A percentile compares a stretch with the other conserved stretches of the same genome.
Evolutionary conservation across 805 yeast species (phyloP).

Genomic region (Saccharomycopsis capsularis): DNA sequence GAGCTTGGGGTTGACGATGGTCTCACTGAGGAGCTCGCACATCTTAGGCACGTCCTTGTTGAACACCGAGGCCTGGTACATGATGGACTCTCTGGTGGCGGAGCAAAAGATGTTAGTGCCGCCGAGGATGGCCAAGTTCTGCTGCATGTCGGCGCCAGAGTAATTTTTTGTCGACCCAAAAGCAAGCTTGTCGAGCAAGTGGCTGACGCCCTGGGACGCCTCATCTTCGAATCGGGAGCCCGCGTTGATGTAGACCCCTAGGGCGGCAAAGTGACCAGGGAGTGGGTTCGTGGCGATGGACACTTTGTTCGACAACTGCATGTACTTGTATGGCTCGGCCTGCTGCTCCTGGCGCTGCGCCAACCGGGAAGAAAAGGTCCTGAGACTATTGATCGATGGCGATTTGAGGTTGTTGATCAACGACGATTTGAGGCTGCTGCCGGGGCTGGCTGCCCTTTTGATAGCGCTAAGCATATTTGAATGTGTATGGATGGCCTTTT

Average conservation of each 20-base stretch:
- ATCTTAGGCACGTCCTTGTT: conserved; percentile 75
- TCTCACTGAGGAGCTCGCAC: conserved; percentile 70
- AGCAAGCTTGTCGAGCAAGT: conserved; percentile 78
- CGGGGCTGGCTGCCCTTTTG: no score
- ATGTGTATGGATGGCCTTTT: no score
- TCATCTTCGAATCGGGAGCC: conserved; percentile 79
- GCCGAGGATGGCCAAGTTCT: conserved; percentile 70
- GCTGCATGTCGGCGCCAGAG: conserved; percentile 64
- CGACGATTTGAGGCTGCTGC: no score
- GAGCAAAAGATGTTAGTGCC: conserved; percentile 95
- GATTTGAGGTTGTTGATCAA: no score
- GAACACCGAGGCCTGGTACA: conserved; percentile 93
- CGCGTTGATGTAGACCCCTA: conserved; percentile 84
- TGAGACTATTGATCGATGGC: no score
- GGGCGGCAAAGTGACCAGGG: conserved; percentile 86
- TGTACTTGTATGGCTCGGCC: conserved; percentile 20
- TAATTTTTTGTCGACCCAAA: conserved; percentile 61
- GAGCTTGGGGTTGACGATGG: conserved; percentile 65
- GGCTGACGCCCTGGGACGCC: conserved; percentile 65
- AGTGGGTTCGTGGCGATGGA: conserved; percentile 76
- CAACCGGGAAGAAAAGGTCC: no score
- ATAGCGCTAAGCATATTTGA: no score
- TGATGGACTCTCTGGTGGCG: conserved; percentile 82
- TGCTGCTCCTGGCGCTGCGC: no score
- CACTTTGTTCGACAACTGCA: conserved; percentile 58